Base-by-base conservation (phyloP, 495 filamentous ascomycete genomes). In the Penicillium desertorum region DNA sequence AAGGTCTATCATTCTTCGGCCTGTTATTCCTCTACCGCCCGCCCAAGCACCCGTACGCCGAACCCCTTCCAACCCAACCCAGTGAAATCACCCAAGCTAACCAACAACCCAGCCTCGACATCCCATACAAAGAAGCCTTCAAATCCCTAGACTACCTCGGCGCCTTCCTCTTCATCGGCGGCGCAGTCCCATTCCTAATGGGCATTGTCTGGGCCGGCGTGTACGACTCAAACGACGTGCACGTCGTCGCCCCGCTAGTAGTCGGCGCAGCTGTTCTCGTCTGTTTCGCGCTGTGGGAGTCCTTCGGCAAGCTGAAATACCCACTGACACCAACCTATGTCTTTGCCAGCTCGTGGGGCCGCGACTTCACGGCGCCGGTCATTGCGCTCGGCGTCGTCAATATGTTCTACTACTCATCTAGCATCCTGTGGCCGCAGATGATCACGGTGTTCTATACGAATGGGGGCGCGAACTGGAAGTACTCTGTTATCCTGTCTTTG, bases 351-450 rank as follows among this genome's bases (percentile, higher is more conserved):
- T 62, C 62, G 0, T 63, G 41, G 23, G 65, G 65, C 2, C 57
- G 65, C 3, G 65, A 68, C 39, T 65, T 68, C 46, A 68, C 65
- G 0, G 65, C 65, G 0, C 62, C 65, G 2, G 62, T 60, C 19
- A 61, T 68, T 20, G 65, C 65, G 1, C 48, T 65, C 25, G 62
- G 57, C 8, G 65, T 68, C 16, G 57, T 68, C 44, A 68, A 65
- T 45, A 68, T 68, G 65, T 68, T 68, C 45, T 68, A 68, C 52
- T 68, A 65, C 45, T 68, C 65, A 1, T 65, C 62, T 14, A 68
- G 62, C 43, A 68, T 68, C 37, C 20, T 68, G 41, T 68, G 62
- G 62, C 65, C 65, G 3, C 57, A 65, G 47, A 68, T 68, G 65
- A 68, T 58, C 32, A 65, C 57, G 1, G 57, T 55, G 0, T 60